These are phyloP conservation scores for Leptodontidium sp. DNA, from an alignment of 2,329 filamentous ascomycete genomes.

Conservation along the genomic window DNA sequence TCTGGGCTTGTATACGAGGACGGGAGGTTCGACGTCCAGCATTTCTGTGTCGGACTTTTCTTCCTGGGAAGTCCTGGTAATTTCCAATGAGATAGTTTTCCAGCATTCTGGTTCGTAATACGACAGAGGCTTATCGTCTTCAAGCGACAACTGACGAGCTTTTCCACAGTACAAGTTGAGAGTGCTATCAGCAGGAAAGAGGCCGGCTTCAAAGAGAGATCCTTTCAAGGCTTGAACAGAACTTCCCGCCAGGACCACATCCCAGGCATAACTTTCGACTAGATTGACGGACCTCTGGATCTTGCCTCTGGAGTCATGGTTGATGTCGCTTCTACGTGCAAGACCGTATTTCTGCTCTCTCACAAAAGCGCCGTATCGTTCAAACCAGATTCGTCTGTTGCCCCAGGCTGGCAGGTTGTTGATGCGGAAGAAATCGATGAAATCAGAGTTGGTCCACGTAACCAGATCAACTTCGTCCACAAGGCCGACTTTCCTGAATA, in stretches of 20 bases:
- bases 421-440: constrained; percentile 15
- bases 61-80: constrained; percentile 7
- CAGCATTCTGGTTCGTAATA: constrained; percentile 13
- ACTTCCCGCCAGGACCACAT: constrained; percentile 17
- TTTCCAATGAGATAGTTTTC: constrained; percentile 7
- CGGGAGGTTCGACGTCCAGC: background rate
- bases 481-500: background rate
- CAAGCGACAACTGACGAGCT: constrained; percentile 5
- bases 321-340: background rate
- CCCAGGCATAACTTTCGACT: constrained; percentile 29
- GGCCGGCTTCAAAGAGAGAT: constrained; percentile 22
- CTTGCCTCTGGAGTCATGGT: constrained; percentile 10
- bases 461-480: constrained; percentile 13
- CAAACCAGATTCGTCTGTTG: background rate
- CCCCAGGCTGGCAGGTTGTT: constrained; percentile 27
- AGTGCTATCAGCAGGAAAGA: constrained; percentile 28
- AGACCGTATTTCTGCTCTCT: background rate
- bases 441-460: background rate
- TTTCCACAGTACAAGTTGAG: constrained; percentile 29
- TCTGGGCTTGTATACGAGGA: background rate
- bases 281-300: constrained; percentile 9
- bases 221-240: constrained; percentile 28
- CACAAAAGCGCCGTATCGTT: background rate
- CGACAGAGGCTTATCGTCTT: constrained; percentile 12
- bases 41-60: background rate